phyloP scores from a whole-genome alignment of 2,329 filamentous ascomycete species.

The Trichoderma lentiforme region DNA sequence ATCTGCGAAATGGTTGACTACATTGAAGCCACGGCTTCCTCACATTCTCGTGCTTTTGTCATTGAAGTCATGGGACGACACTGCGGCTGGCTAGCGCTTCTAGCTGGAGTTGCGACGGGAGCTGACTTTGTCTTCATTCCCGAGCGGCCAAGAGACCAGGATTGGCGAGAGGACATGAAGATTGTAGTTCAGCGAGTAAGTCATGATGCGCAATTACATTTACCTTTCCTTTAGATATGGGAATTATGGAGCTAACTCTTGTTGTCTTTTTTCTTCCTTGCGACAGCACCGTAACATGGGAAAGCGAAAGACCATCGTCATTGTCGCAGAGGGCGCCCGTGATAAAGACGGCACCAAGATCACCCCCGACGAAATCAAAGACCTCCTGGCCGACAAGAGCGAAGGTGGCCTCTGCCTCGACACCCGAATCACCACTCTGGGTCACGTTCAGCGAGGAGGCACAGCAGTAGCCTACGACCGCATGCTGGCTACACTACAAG shows the following conservation, averaged over 20 bases:
- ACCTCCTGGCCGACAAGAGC: conserved; percentile 74
- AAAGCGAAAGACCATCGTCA: conserved; percentile 97
- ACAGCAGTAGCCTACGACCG: conserved; percentile 91
- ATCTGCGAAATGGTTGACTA: conserved; percentile 97
- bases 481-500: conserved; percentile 88
- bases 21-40: conserved; percentile 91
- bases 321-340: conserved; percentile 91
- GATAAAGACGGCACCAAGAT: conserved; percentile 84
- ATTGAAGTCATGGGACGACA: conserved; percentile 98
- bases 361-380: conserved; percentile 74
- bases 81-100: conserved; percentile 95
- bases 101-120: conserved; percentile 91
- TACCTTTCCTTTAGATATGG: neutral
- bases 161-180: conserved; percentile 90
- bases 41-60: conserved; percentile 93
- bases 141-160: conserved; percentile 80
- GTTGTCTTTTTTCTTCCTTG: neutral
- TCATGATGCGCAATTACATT: neutral
- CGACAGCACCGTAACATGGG: conserved; percentile 76
- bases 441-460: conserved; percentile 95
- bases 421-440: conserved; percentile 89
- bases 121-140: conserved; percentile 97
- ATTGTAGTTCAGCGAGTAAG: conserved; percentile 67
- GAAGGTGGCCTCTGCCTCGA: conserved; percentile 70
- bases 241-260: neutral